Percentiles rank a stretch among this genome's conserved stretches.
Evolutionary conservation across 2,329 filamentous ascomycete species (phyloP).

Genomic region (Fusarium globosum): DNA sequence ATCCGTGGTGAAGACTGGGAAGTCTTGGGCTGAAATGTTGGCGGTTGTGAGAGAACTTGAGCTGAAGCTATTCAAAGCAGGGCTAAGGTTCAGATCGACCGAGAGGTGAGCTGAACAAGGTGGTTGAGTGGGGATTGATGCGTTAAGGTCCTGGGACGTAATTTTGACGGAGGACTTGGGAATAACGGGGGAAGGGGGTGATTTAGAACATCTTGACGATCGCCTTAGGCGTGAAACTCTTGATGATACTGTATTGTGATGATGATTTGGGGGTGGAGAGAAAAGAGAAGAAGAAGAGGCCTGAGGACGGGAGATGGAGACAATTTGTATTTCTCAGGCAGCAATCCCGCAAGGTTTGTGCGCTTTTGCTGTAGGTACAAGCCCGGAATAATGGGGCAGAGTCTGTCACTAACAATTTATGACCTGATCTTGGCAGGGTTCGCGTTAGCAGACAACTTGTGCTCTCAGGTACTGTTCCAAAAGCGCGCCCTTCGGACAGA

Average conservation of each 20-base stretch:
- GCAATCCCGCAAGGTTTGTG: slow-evolving; percentile 48
- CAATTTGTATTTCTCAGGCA: slow-evolving; percentile 62
- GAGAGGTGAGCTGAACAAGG: slow-evolving; percentile 61
- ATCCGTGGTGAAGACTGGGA: slow-evolving; percentile 85
- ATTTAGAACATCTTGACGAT: slow-evolving; percentile 70
- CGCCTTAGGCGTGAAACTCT: slow-evolving; percentile 51
- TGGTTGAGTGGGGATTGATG: slow-evolving; percentile 60
- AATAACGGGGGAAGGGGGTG: slow-evolving; percentile 52
- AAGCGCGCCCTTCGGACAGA: slow-evolving; percentile 42
- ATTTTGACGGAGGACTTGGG: slow-evolving; percentile 62
- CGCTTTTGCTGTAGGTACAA: slow-evolving; percentile 22
- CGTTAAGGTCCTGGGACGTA: slow-evolving; percentile 58
- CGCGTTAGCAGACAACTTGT: slow-evolving; percentile 24
- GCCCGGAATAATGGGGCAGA: slow-evolving; percentile 36
- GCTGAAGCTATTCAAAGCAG: slow-evolving; percentile 68
- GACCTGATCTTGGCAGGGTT: neutral
- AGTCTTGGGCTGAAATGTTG: slow-evolving; percentile 74
- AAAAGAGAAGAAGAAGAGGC: slow-evolving; percentile 48
- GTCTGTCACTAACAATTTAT: slow-evolving; percentile 26
- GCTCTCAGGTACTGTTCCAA: slow-evolving; percentile 28
- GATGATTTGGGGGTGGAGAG: slow-evolving; percentile 50
- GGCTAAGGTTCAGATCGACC: slow-evolving; percentile 76
- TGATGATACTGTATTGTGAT: slow-evolving; percentile 47
- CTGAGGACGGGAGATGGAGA: slow-evolving; percentile 43
- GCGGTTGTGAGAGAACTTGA: slow-evolving; percentile 66